A percentile compares a stretch with the other conserved stretches of the same genome.
Evolutionary conservation across 2,329 filamentous ascomycete genomes (phyloP).

Genomic region (Dactylellina parvicollis): DNA sequence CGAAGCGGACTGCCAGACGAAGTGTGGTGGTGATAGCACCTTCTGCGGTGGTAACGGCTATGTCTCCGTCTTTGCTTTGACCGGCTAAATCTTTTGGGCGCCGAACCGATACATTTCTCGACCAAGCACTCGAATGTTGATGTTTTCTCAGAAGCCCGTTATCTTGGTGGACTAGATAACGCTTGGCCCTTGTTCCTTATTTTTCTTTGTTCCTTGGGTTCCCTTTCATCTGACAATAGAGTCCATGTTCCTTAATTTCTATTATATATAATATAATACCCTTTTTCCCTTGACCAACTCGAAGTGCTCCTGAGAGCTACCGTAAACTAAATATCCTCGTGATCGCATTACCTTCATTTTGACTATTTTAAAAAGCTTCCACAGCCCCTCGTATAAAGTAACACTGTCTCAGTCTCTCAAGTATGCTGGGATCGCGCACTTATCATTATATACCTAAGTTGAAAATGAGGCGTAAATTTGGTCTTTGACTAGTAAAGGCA

Average conservation of each 20-base stretch:
- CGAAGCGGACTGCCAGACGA: not conserved
- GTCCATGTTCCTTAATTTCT: slow-evolving; percentile 34
- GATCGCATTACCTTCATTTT: too few species aligned
- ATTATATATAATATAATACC: slow-evolving; percentile 28
- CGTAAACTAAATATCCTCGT: too few species aligned
- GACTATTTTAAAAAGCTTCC: not conserved
- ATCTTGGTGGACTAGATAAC: not conserved
- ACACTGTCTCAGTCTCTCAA: too few species aligned
- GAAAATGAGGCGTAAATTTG: too few species aligned
- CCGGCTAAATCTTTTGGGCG: not conserved
- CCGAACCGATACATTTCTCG: not conserved
- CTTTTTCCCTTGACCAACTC: not conserved
- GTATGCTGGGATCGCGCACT: too few species aligned
- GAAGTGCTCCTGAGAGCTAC: not conserved
- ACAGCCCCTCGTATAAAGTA: too few species aligned
- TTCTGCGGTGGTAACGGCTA: slow-evolving; percentile 19
- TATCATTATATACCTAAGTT: too few species aligned
- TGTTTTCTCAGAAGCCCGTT: not conserved
- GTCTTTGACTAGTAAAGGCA: too few species aligned
- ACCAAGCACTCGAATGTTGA: too few species aligned
- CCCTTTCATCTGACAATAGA: not conserved
- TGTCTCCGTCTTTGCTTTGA: slow-evolving; percentile 13
- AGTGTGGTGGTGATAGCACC: not conserved
- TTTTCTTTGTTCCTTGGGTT: not conserved
- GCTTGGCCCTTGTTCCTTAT: not conserved